Evolutionary conservation across 1,284 basidiomycete genomes (phyloP), one percentile per base, ranked within the genome.

Genomic region (Cryptococcus sp.): DNA sequence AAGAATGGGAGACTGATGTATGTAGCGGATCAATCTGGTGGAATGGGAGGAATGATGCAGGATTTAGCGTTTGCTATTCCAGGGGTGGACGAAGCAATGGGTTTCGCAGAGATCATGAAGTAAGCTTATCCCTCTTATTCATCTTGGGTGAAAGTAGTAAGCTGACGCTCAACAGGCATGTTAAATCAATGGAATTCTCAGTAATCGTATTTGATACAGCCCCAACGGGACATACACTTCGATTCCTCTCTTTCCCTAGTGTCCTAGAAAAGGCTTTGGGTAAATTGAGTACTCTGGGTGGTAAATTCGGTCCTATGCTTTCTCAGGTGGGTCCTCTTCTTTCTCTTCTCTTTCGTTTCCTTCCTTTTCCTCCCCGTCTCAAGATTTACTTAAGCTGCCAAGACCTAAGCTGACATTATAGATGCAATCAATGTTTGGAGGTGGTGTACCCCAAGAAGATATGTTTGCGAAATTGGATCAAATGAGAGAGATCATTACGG

Each of bases 21-120:
- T 40, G 19, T 45, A 69, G 66, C 64, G n/a, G 66, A 69, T 49
- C 63, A 64, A 42, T 62, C 77, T 44, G 92, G 91, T 4, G 90
- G 91, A 80, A 97, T 98, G 93, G 91, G 91, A 32, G 86, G 87
- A 59, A 98, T 99, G 90, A 97, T 98, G 91, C 94, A 98, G 74
- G 94, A 98, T 76, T 81, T 98, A 37, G 96, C 94, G 0, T 99
- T 98, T 68, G 93, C 96, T 1, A 98, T 99, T 56, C 94, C 94
- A 0, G 94, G 94, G 77, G 94, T 99, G 1, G 94, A 99, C 70
- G 94, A 99, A 76, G 94, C 94, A 2, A 98, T 99, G 94, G 94
- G 92, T 54, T 99, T 99, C 66, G 96, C 94, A 0, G 94, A 99
- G 76, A 96, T 99, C 76, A 99, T 98, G 96, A 98, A 98, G 91